Base-by-base conservation (phyloP, 2,329 filamentous ascomycete genomes). In the Penicillium sp. region DNA sequence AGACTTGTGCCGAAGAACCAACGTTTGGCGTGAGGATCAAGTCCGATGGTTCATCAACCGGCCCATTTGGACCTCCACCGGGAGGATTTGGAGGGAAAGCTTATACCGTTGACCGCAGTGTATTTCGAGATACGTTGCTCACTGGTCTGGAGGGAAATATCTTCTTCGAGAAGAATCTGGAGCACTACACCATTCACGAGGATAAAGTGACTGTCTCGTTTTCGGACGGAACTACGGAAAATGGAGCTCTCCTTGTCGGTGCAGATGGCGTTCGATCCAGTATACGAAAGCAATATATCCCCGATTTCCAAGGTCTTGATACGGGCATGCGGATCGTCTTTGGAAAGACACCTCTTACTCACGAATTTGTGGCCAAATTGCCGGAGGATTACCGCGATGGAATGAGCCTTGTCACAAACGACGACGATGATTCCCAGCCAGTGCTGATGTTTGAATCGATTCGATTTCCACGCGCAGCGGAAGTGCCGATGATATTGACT, bases 311-410 rank as follows among this genome's bases (percentile, higher is more conserved):
- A 18, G 53, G 68, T 4, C 45, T 79, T 4, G 76, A 80, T 54
- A 75, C 75, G 0, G 65, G 69, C 8, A 67, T 68, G 14, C 63
- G 72, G 10, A 69, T 70, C 23, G 66, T 79, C 10, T 79, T 74
- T 48, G 55, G 58, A 9, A 58, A 57, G 36, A 58, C 75, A 1
- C 63, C 65, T 3, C 42, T 64, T 3, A 59, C 58, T 4, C 34
- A 46, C 0, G 52, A 58, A 3, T 51, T 62, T 5, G 31, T 62
- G n/a, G 26, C 31, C 2, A 47, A 49, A 9, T 31, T 62, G 16
- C 52, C 52, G 5, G 48, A 57, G 4, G 43, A 47, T 3, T 47
- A 55, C 31, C 58, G 39, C 2, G 36, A 44, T 23, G 61, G 63
- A 3, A 60, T 64, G 61, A 53, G 48, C 23, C 46, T 65, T 1